Base-by-base conservation (phyloP, 2,329 filamentous ascomycete genomes). In the Aspergillus neotritici region DNA sequence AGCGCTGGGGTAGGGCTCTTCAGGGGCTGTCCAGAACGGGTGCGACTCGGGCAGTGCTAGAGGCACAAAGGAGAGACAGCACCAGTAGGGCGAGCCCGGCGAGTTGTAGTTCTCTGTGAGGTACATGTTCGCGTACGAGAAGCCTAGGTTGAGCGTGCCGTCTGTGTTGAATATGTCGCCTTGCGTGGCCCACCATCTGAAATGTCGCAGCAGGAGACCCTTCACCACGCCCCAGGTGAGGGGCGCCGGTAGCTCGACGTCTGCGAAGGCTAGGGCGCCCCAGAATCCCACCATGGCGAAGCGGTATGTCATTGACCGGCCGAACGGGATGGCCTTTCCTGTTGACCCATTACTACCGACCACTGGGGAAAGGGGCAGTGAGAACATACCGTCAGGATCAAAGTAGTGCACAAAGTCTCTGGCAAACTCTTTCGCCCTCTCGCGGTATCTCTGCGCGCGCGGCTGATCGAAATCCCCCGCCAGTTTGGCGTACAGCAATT, bases 231-330 rank as follows among this genome's bases (percentile, higher is more conserved):
- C 86, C 84, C 85, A 89, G 2, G 81, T 84, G 41, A 90, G 68
- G 0, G 86, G 84, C 6, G 73, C 73, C 0, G 85, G 84, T 4
- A 88, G 73, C 41, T 87, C 83, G 39, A 88, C 81, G 51, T 82
- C 82, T 4, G 85, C 84, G 55, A 87, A 88, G 1, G 84, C 86
- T 21, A 89, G 67, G 0, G 85, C 83, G 10, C 84, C 82, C 86
- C 86, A 90, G 67, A 90, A 90, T 0, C 81, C 84, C n/a, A 84
- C 82, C 81, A 89, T 89, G 37, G 84, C 86, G 62, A 88, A 90
- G n/a, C 86, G 79, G 62, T 91, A 91, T 5, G 84, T 86, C 38
- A 90, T 76, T 40, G 83, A 87, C 37, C 86, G 78, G 3, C 86
- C 86, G 52, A 88, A 91, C 0, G 86, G 86, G 40, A 88, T 85